A percentile compares a stretch with the other conserved stretches of the same genome.
These are phyloP conservation scores for Mallotus japonicus DNA, from an alignment of 441 rosid genomes.

Conservation along the genomic window DNA sequence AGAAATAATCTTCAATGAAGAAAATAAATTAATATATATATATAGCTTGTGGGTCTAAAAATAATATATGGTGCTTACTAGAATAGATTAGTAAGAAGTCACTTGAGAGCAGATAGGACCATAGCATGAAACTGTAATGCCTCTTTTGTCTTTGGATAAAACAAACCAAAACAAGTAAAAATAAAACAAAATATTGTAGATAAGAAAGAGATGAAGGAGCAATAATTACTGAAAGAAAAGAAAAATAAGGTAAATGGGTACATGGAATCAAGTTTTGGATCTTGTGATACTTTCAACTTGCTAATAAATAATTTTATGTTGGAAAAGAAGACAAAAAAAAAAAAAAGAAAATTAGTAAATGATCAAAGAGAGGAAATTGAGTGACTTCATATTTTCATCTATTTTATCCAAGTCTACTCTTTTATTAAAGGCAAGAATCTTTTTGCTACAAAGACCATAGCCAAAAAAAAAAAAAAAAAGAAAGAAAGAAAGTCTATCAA, in stretches of 20 bases:
- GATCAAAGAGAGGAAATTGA: conserved; percentile 7
- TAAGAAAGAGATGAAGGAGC: neutral
- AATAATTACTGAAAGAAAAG: conserved; percentile 22
- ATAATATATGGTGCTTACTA: no score
- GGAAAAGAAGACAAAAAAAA: neutral
- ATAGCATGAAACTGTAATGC: neutral
- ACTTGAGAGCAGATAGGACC: neutral
- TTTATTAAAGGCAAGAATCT: conserved; percentile 23
- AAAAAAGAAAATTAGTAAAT: conserved; percentile 8
- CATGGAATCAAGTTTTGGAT: conserved; percentile 39
- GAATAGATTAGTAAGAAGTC: neutral
- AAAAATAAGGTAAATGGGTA: conserved; percentile 21
- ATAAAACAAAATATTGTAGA: neutral
- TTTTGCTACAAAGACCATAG: conserved; percentile 21
- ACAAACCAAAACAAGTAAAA: neutral
- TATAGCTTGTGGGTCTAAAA: no score
- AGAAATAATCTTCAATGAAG: no score
- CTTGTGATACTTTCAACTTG: conserved; percentile 29
- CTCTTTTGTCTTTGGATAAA: neutral
- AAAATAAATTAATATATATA: no score
- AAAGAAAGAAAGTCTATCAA: conserved; percentile 15
- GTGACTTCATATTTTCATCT: conserved; percentile 26
- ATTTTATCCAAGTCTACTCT: conserved; percentile 9
- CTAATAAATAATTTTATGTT: conserved; percentile 17
- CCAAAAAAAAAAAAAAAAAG: neutral